Conservation (phyloP, 805 yeast species). For the Kodamaea laetipori region DNA sequence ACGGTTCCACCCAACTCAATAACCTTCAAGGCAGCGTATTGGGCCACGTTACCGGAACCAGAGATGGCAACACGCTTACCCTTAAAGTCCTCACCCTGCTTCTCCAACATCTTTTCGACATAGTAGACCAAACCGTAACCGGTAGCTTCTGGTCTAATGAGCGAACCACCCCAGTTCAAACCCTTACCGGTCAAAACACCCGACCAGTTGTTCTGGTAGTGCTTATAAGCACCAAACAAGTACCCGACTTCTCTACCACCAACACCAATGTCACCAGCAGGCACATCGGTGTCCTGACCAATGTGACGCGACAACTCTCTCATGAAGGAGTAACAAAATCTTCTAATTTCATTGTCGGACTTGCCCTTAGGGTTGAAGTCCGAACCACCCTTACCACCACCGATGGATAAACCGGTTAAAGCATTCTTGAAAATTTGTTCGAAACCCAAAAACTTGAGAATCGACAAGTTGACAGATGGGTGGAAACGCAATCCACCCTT, state of each 20-base stretch:
- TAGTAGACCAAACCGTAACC: slow-evolving; percentile 97
- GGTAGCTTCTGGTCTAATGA: slow-evolving; percentile 98
- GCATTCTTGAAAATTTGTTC: slow-evolving; percentile 99
- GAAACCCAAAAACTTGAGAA: slow-evolving; percentile 93
- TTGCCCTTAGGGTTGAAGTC: slow-evolving; percentile 97
- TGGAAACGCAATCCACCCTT: slow-evolving; percentile 99
- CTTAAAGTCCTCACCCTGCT: slow-evolving; percentile 84
- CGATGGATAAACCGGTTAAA: slow-evolving; percentile 94
- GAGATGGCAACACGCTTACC: slow-evolving; percentile 97
- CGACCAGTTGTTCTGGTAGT: slow-evolving; percentile 86
- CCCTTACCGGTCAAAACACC: slow-evolving; percentile 99
- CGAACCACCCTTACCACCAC: slow-evolving; percentile 99
- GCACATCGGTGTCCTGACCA: slow-evolving; percentile 97
- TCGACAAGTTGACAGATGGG: slow-evolving; percentile 93
- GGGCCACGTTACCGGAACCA: slow-evolving; percentile 99
- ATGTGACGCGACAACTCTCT: slow-evolving; percentile 93
- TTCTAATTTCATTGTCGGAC: slow-evolving; percentile 90
- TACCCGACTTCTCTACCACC: slow-evolving; percentile 96
- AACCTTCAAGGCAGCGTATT: slow-evolving; percentile 96
- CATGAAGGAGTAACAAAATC: slow-evolving; percentile 96
- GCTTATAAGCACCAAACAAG: slow-evolving; percentile 96
- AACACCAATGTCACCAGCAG: slow-evolving; percentile 99
- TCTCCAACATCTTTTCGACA: slow-evolving; percentile 96
- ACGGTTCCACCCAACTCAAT: slow-evolving; percentile 96
- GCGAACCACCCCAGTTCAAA: slow-evolving; percentile 97